Evolutionary conservation across 495 filamentous ascomycete species (phyloP).

Genomic region (Penicillium herquei): DNA sequence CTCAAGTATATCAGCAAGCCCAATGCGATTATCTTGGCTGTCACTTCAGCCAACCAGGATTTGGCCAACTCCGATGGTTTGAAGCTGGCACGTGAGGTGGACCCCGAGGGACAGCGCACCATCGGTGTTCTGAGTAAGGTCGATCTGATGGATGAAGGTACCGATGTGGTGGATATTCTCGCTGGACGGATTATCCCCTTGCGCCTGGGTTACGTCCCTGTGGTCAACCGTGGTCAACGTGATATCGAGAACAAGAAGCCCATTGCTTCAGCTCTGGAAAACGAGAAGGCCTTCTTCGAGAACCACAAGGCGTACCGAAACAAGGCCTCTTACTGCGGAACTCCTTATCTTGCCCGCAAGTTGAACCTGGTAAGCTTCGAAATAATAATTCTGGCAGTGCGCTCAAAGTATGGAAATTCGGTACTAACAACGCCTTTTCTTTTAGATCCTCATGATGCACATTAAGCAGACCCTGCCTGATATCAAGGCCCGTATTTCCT

Average conservation of each 20-base stretch:
- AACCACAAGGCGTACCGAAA: conserved; percentile 98
- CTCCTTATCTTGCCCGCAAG: conserved; percentile 93
- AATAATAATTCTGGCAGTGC: background rate
- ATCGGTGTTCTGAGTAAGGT: conserved; percentile 99
- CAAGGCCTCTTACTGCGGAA: conserved; percentile 98
- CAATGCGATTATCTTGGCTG: conserved; percentile 96
- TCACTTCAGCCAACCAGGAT: conserved; percentile 96
- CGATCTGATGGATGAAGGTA: conserved; percentile 99
- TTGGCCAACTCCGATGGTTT: conserved; percentile 97
- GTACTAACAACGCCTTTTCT: conserved; percentile 4
- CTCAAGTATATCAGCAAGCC: conserved; percentile 97
- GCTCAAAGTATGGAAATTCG: background rate
- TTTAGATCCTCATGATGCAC: conserved; percentile 98
- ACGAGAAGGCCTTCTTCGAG: conserved; percentile 97
- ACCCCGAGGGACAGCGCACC: conserved; percentile 95
- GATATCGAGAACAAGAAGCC: conserved; percentile 97
- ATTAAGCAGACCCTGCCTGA: conserved; percentile 99
- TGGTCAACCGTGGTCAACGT: conserved; percentile 97
- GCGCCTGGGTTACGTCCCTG: conserved; percentile 93
- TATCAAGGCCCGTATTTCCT: conserved; percentile 92
- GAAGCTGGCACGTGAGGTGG: conserved; percentile 95
- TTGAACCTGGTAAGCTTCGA: conserved; percentile 71
- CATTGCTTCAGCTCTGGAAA: conserved; percentile 89
- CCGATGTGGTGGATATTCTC: conserved; percentile 98
- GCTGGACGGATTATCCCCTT: conserved; percentile 97